phyloP scores from a whole-genome alignment of 257 asterid genomes.

The Nicotiana tabacum region DNA sequence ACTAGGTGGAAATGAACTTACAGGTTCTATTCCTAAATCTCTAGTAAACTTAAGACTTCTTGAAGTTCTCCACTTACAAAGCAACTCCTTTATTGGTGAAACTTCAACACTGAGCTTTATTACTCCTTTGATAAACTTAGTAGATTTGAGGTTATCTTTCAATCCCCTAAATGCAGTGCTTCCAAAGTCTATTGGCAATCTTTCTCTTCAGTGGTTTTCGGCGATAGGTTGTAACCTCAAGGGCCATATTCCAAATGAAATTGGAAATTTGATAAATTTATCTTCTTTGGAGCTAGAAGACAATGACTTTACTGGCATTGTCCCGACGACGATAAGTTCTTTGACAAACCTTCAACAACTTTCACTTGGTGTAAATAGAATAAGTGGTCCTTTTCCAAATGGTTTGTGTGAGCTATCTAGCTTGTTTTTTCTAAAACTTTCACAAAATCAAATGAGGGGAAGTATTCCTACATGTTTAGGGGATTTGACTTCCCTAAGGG shows the following conservation, averaged over 20 bases:
- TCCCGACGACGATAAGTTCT: slow-evolving; percentile 11
- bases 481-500: slow-evolving; percentile 24
- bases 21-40: slow-evolving; percentile 20
- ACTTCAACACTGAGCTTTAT: slow-evolving; percentile 16
- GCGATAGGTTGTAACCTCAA: not conserved
- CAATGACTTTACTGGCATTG: slow-evolving; percentile 20
- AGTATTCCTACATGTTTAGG: slow-evolving; percentile 30
- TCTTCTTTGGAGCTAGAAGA: not conserved
- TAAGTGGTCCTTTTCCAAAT: slow-evolving; percentile 21
- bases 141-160: not conserved
- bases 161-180: slow-evolving; percentile 5
- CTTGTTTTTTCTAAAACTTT: slow-evolving; percentile 8
- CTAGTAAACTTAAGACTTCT: slow-evolving; percentile 10
- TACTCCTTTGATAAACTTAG: slow-evolving; percentile 21
- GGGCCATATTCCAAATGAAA: slow-evolving; percentile 4
- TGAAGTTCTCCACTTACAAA: slow-evolving; percentile 11
- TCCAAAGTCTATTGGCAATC: slow-evolving; percentile 12
- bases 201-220: not conserved
- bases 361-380: slow-evolving; percentile 4
- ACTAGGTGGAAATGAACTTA: not conserved
- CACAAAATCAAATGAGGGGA: slow-evolving; percentile 22
- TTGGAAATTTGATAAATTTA: slow-evolving; percentile 29
- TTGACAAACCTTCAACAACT: slow-evolving; percentile 18
- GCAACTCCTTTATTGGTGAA: slow-evolving; percentile 1
- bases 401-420: slow-evolving; percentile 13